Conservation (phyloP, 441 rosid species). For the Erodium trifolium region DNA sequence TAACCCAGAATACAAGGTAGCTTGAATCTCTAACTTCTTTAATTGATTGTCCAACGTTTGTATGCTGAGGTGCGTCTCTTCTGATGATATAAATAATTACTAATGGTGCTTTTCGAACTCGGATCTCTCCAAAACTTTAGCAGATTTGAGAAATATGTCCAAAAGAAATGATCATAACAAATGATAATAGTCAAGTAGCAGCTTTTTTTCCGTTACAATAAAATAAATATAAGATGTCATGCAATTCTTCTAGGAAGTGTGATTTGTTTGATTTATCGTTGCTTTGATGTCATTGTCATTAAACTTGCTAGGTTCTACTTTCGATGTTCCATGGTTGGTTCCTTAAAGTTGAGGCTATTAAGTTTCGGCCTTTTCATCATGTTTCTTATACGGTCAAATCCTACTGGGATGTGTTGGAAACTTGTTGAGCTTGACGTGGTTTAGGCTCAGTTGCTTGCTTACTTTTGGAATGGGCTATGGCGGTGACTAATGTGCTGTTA, state of each 20-base stretch:
- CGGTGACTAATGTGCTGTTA: too few relatives aligned
- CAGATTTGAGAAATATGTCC: neutral
- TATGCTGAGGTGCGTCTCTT: neutral
- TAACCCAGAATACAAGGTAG: slow-evolving; percentile 85
- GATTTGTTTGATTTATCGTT: too few relatives aligned
- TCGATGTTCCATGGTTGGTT: too few relatives aligned
- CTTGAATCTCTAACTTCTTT: slow-evolving; percentile 4
- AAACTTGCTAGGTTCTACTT: too few relatives aligned
- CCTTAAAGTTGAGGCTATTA: too few relatives aligned
- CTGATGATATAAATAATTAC: neutral
- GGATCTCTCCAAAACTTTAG: neutral
- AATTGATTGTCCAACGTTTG: neutral
- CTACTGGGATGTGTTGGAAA: too few relatives aligned
- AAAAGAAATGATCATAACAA: neutral
- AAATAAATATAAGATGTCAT: neutral
- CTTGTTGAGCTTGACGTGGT: too few relatives aligned
- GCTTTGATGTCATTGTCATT: too few relatives aligned
- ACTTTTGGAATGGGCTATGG: too few relatives aligned
- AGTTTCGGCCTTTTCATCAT: too few relatives aligned
- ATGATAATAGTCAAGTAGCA: neutral
- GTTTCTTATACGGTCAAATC: too few relatives aligned
- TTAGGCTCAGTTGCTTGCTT: too few relatives aligned
- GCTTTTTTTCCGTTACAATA: neutral
- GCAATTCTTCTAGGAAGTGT: neutral
- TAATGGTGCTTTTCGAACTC: neutral